These are phyloP conservation scores for Vanrija sp. DNA, from an alignment of 1,284 basidiomycete species.

Conservation along the genomic window DNA sequence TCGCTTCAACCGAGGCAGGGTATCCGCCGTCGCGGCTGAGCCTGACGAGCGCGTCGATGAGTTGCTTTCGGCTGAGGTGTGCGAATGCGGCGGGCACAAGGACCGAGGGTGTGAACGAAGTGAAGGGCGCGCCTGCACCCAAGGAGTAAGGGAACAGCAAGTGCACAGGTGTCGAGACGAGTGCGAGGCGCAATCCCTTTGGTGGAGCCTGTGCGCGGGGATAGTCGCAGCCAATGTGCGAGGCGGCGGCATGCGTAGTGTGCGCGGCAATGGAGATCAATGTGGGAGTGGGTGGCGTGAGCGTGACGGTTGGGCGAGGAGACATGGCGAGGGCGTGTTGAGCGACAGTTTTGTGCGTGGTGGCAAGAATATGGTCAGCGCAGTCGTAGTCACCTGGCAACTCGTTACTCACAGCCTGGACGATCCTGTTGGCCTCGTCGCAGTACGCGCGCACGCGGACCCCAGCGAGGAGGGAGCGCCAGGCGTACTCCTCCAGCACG, in stretches of 20 bases:
- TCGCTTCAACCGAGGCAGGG: slow-evolving; percentile 5
- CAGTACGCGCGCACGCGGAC: slow-evolving; percentile 19
- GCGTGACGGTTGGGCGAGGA: not conserved
- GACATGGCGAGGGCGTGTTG: not conserved
- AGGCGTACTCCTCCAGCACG: slow-evolving; percentile 19
- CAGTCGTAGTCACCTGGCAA: not conserved
- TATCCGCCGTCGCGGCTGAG: slow-evolving; percentile 13
- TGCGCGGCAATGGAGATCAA: not conserved
- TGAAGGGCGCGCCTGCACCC: slow-evolving; percentile 7
- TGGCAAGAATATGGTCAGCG: not conserved
- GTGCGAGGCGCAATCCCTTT: slow-evolving; percentile 3
- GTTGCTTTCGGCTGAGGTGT: slow-evolving; percentile 20
- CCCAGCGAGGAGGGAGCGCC: slow-evolving; percentile 16
- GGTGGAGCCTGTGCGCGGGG: slow-evolving; percentile 1
- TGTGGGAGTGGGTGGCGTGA: not conserved
- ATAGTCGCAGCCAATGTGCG: not conserved
- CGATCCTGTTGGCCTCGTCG: slow-evolving; percentile 4
- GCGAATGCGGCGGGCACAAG: slow-evolving; percentile 12
- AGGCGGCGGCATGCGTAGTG: not conserved
- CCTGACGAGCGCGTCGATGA: slow-evolving; percentile 27
- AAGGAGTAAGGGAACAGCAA: slow-evolving; percentile 25
- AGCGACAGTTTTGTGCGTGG: not conserved
- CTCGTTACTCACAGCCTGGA: slow-evolving; percentile 8
- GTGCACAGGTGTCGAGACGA: slow-evolving; percentile 4
- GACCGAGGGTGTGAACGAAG: not conserved